phyloP scores from a whole-genome alignment of 192 early-diverging fungal genomes.

The Haplosporangium gracile region DNA sequence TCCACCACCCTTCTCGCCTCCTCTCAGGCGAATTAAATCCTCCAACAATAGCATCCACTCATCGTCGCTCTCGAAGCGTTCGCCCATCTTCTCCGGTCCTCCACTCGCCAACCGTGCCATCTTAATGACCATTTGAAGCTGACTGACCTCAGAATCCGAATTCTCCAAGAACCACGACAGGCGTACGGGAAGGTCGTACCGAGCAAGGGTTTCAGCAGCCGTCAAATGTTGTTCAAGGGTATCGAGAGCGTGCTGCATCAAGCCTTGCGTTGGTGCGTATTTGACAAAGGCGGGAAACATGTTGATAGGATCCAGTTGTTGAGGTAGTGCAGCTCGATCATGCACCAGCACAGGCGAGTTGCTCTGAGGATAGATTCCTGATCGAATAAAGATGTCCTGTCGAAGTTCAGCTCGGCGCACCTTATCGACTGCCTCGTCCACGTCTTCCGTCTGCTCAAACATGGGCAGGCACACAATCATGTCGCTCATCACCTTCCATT shows the following conservation, averaged over 20 bases:
- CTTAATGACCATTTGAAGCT: constrained; percentile 71
- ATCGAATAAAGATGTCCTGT: constrained; percentile 38
- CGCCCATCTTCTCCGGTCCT: constrained; percentile 65
- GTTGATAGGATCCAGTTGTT: constrained; percentile 49
- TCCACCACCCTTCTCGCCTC: constrained; percentile 57
- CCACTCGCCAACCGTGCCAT: constrained; percentile 67
- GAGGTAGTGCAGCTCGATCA: constrained; percentile 31
- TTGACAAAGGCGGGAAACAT: constrained; percentile 56
- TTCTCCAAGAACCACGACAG: constrained; percentile 73
- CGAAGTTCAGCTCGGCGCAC: constrained; percentile 32
- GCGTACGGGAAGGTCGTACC: constrained; percentile 69
- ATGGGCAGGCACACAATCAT: constrained; percentile 70
- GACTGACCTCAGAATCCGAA: constrained; percentile 56
- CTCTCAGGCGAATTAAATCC: constrained; percentile 71
- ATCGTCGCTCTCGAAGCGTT: constrained; percentile 70
- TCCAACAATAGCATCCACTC: constrained; percentile 75
- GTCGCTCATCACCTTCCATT: constrained; percentile 60
- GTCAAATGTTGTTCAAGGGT: constrained; percentile 71
- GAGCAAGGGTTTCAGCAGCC: constrained; percentile 69
- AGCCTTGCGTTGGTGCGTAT: constrained; percentile 45
- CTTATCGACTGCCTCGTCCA: constrained; percentile 42
- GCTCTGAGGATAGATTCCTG: not conserved
- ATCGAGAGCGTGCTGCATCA: constrained; percentile 65
- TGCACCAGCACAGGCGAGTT: not conserved
- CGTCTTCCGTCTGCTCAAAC: constrained; percentile 58